Evolutionary conservation across 1,284 basidiomycete species (phyloP), one percentile per base, ranked within the genome.

Genomic region (Leccinum subspadiceum): DNA sequence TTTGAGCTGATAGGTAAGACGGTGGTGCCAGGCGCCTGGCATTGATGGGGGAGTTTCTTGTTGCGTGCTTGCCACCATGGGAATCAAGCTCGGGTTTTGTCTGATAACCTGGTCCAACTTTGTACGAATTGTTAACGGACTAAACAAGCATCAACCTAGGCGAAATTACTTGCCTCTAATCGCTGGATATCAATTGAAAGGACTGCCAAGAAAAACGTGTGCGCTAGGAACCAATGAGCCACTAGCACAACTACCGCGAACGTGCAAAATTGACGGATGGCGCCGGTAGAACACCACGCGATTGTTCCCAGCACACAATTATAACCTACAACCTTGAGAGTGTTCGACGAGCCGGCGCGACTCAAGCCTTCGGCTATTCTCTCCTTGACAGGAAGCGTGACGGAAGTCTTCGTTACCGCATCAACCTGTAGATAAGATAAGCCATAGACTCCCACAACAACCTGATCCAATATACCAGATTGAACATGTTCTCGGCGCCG

Each of bases 401-500:
- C 89, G 2, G 94, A 89, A 1, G 96, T 97, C 65, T 86, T 90
- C 22, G 92, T 87, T 41, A 99, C 93, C 0, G 94, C 94, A 67
- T 94, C 88, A 20, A 94, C 90, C 92, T 93, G 64, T 17, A 31
- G 54, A 49, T 65, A 37, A 53, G 5, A 35, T 64, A 46, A 65
- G 50, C 3, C 3, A 52, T 31, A 35, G 24, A 41, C 29, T 39
- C 59, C 20, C 50, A 56, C 5, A 2, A 4, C 5, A 53, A 31
- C 49, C 13, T 29, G 39, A 54, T 53, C 24, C 75, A 87, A 69
- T 72, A 95, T 44, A 44, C 93, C 70, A 99, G 79, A 67, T 90
- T 91, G 72, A 94, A 93, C 96, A 98, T 98, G 70, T 98, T 98
- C 77, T 98, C 96, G 2, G 94, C 92, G 8, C 96, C 96, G 17